Base-by-base conservation (phyloP, 176 grass and related monocot species). In the Phragmites australis region DNA sequence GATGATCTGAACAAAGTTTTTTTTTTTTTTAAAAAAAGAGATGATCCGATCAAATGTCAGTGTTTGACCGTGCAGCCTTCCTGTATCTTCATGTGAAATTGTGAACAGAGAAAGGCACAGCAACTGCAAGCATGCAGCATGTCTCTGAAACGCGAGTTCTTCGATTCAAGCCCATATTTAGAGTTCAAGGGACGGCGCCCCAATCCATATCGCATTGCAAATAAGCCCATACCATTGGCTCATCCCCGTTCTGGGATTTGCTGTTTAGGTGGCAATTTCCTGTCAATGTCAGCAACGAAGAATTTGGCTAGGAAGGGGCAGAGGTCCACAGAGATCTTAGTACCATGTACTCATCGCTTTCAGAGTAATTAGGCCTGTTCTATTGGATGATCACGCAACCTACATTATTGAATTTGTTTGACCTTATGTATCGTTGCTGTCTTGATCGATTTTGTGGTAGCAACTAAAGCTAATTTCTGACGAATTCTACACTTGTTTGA, bases 381-480 rank as follows among this genome's bases (percentile, higher is more conserved):
- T 48, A 17, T 6, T 50, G 81, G 55, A 67, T 44, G 65, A 43
- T 76, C 16, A 54, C 84, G 63, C 14, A 23, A 23, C 70, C 70
- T 26, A 30, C 80, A 77, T 8, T 55, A 23, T 69, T 77, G 6
- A 55, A 62, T 32, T 25, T 65, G 60, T 65, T 65, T 56, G 50
- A 69, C 74, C 74, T 42, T 61, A 63, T 65, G 75, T 41, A 18
- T 1, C 72, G 57, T 40, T 77, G 23, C 50, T 53, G 16, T 39
- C 43, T 74, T 31, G 54, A 29, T 18, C 45, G 44, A 61, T 70
- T 37, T 37, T 74, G 31, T 62, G 21, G 80, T 64, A 40, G 52
- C 65, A 75, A 79, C 69, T 55, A 79, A 75, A 63, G 6, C 65
- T 1, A 86, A 70, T 56, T 75, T 82, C 50, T 82, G 67, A 70